Base-by-base conservation (phyloP, 2,329 filamentous ascomycete genomes). In the Penicillium sp. region DNA sequence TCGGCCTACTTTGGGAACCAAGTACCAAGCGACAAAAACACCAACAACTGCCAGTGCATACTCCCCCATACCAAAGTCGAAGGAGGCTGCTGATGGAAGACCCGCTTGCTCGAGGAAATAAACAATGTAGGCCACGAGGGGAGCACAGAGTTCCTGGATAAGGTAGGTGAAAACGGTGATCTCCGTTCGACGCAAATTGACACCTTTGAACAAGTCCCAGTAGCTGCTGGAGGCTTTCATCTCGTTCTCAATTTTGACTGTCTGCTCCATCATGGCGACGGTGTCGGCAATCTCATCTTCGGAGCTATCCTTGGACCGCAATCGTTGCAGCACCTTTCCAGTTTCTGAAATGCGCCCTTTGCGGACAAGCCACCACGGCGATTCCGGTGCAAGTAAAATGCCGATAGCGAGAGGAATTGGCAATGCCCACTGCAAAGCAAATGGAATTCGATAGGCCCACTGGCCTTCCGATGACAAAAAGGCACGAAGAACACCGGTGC, bases 361-460 rank as follows among this genome's bases (percentile, higher is more conserved):
- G 14, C 55, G 52, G 36, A 51, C 43, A 11, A 57, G 47, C 54
- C 52, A 57, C 57, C 57, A 59, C 1, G 57, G 57, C 1, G 57
- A 60, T 27, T 60, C 56, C 5, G 57, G 57, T 3, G 57, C 57
- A 20, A 58, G 36, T 43, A 44, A 60, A 3, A 57, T 57, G 3
- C 47, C 57, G 16, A 60, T 48, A 1, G 52, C 48, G 13, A 60
- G 54, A 22, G 56, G 57, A 30, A 57, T 46, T 6, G 56, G 56
- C 5, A 54, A 38, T 13, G 30, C 40, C 57, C 57, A 60, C 27
- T 62, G 51, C 46, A 68, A 48, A 2, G 59, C 66, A 40, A 68
- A 62, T 13, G 62, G 62, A 27, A 73, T 69, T 8, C 65, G 53
- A 52, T 72, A 74, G 5, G 64, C 62, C 66, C 68, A 68, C 38